Percentiles rank a stretch among this genome's conserved stretches.
Conservation (phyloP, 2,329 filamentous ascomycete species). For the Aureobasidium sp. region DNA sequence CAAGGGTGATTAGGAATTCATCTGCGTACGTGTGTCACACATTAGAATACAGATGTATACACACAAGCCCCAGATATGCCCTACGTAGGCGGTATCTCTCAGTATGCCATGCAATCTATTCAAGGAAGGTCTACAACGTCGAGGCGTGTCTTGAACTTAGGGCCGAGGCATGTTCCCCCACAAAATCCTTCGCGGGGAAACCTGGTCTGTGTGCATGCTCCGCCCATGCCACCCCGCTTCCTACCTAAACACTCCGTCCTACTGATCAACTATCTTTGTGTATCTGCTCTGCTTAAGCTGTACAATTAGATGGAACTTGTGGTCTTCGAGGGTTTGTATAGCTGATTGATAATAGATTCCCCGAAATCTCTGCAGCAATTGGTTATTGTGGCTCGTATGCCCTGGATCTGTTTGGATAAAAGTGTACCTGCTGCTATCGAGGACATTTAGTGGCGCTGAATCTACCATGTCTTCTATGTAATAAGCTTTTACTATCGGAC, state of each 20-base stretch:
- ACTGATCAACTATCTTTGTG: not conserved
- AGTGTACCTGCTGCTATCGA: not conserved
- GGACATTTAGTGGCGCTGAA: not conserved
- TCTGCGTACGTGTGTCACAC: too few species aligned
- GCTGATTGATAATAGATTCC: fast-evolving
- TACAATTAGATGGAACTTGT: not conserved
- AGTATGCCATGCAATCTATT: too few species aligned
- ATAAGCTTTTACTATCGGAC: not conserved
- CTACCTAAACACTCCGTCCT: not conserved
- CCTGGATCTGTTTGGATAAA: not conserved
- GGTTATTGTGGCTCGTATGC: too few species aligned
- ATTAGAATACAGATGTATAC: too few species aligned
- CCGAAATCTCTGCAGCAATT: not conserved
- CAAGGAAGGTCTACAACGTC: not conserved
- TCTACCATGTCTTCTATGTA: not conserved
- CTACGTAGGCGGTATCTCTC: too few species aligned
- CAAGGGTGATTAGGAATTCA: too few species aligned
- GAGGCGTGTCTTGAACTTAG: not conserved
- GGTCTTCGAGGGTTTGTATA: not conserved
- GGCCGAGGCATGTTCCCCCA: not conserved
- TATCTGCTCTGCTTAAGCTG: not conserved
- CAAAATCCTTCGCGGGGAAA: not conserved
- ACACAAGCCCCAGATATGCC: too few species aligned
- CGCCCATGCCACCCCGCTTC: not conserved
- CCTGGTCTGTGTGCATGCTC: not conserved